A percentile compares a stretch with the other conserved stretches of the same genome.
Evolutionary conservation across 768 basidiomycete species (phyloP).

Genomic region (Tylopilus subfusipes): DNA sequence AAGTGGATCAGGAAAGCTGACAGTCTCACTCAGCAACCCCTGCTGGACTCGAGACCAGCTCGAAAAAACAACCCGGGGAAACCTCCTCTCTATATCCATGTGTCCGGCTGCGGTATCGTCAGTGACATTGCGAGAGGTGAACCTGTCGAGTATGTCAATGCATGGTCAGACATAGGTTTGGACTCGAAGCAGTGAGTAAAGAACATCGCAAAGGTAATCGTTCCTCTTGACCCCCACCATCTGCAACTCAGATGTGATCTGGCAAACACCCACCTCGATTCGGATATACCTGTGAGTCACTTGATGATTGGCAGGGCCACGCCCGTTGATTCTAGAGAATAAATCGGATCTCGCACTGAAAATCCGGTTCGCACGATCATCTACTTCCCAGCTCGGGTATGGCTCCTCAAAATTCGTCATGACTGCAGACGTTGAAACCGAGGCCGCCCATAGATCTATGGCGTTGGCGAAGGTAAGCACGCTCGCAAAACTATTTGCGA

Average conservation of each 20-base stretch:
- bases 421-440: not conserved
- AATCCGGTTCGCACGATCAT: constrained; percentile 44
- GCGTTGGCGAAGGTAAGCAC: constrained; percentile 37
- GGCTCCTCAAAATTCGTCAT: not conserved
- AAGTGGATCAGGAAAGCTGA: not conserved
- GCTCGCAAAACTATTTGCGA: not conserved
- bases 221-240: not conserved
- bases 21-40: constrained; percentile 33
- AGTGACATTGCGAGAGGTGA: constrained; percentile 42
- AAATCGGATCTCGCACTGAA: constrained; percentile 39
- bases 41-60: constrained; percentile 36
- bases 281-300: constrained; percentile 28
- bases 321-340: not conserved
- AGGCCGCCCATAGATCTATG: constrained; percentile 37
- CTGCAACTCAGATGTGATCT: constrained; percentile 22
- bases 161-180: constrained; percentile 39
- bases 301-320: not conserved
- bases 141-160: constrained; percentile 29
- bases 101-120: constrained; percentile 40
- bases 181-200: constrained; percentile 28
- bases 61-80: constrained; percentile 34
- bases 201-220: not conserved
- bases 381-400: constrained; percentile 35
- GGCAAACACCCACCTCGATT: constrained; percentile 32
- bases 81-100: constrained; percentile 43